phyloP scores from a whole-genome alignment of 257 asterid genomes.

The Galeopsis tetrahit region DNA sequence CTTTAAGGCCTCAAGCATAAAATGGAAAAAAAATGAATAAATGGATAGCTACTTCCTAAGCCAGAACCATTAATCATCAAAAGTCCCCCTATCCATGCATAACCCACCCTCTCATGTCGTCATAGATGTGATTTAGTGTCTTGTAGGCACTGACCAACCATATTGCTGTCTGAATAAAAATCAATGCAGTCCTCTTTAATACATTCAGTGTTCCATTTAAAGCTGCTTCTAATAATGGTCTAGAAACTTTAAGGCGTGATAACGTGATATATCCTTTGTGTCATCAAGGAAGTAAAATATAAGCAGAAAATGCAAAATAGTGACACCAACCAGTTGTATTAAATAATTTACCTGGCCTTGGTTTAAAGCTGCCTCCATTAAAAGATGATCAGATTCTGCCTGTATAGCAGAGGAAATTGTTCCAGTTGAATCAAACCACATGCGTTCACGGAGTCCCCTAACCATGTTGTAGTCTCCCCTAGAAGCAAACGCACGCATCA shows the following conservation, averaged over 20 bases:
- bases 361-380: constrained; percentile 80
- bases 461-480: constrained; percentile 65
- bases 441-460: constrained; percentile 51
- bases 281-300: neutral
- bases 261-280: constrained; percentile 4
- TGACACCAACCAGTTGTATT: constrained; percentile 17
- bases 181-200: neutral
- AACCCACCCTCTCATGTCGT: constrained; percentile 13
- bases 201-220: neutral
- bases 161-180: constrained; percentile 11
- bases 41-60: constrained; percentile 4
- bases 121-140: constrained; percentile 5
- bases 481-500: constrained; percentile 76
- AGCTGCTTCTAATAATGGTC: constrained; percentile 23
- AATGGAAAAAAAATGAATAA: neutral
- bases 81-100: neutral
- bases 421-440: constrained; percentile 76
- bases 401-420: constrained; percentile 51
- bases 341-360: constrained; percentile 57
- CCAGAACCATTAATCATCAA: constrained; percentile 8
- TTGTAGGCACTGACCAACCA: constrained; percentile 8
- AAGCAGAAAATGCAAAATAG: constrained; percentile 1
- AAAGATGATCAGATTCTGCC: constrained; percentile 68
- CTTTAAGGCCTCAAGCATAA: constrained; percentile 1
- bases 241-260: neutral